Base-by-base conservation (phyloP, 768 basidiomycete species). In the Tylopilus sp. region DNA sequence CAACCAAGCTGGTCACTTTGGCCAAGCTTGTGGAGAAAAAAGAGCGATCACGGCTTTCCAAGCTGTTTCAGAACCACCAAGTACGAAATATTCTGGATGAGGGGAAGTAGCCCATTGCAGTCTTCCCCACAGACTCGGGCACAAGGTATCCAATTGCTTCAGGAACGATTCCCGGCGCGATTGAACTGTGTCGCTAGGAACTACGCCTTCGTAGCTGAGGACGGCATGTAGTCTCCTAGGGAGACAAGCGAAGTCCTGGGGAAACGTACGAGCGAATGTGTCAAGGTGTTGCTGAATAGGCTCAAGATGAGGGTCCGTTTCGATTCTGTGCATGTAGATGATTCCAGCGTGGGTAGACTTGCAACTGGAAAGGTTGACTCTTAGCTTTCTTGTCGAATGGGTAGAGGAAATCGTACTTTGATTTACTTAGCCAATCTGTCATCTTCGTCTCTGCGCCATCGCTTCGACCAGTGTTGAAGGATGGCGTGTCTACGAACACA, bases 401-500 rank as follows among this genome's bases (percentile, higher is more conserved):
- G 11, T 4, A 4, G 22, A 36, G 24, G 7, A 36, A n/a, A n/a
- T 9, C 45, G 16, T 47, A 58, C 61, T 33, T 49, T 16, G 47
- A 44, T 11, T 33, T 25, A 0, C 1, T 45, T 36, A 64, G 30
- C 63, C 61, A 65, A 19, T 2, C 19, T n/a, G 6, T n/a, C 34
- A 36, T 36, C 11, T 5, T 19, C 34, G 17, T n/a, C 19, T 6
- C 34, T 8, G 50, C 30, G 25, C 1, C 4, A 25, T 46, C 43
- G 26, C 44, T 40, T 25, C 17, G 11, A 7, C 17, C 48, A 4
- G 45, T 33, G 21, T 25, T 30, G n/a, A 64, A 58, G 25, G 63
- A 62, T 13, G 64, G 64, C 0, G 49, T 66, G 50, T 66, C 59
- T 1, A 66, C 57, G 17, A 66, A 58, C 17, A 66, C 64, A 10